Percentiles rank a stretch among this genome's conserved stretches.
Conservation (phyloP, 2,329 filamentous ascomycete species). For the Trichoderma sp. region DNA sequence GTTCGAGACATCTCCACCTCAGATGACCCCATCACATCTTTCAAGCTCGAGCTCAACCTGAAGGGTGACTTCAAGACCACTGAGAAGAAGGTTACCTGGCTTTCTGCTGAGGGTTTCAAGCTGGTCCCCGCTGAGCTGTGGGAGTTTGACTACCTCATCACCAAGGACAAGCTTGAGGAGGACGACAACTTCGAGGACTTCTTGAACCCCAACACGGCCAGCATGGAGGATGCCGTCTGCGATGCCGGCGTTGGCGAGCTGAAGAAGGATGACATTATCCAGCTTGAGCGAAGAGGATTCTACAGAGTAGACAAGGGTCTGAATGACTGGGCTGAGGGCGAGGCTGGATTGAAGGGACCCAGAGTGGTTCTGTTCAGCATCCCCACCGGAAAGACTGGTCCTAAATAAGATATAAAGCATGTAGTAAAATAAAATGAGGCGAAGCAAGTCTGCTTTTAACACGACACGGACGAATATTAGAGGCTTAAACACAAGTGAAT, state of each 20-base stretch:
- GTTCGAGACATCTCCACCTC: conserved; percentile 62
- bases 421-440: background rate
- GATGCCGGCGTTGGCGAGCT: conserved; percentile 77
- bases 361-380: conserved; percentile 56
- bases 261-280: conserved; percentile 87
- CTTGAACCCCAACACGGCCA: conserved; percentile 73
- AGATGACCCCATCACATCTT: conserved; percentile 59
- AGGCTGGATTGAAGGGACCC: conserved; percentile 48
- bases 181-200: conserved; percentile 84
- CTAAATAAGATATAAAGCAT: conserved; percentile 19
- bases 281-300: conserved; percentile 91
- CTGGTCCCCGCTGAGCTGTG: conserved; percentile 81
- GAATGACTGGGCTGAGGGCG: conserved; percentile 48
- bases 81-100: conserved; percentile 95
- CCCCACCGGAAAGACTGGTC: conserved; percentile 46
- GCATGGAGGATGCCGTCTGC: conserved; percentile 70
- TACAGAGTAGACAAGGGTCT: conserved; percentile 76
- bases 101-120: conserved; percentile 71
- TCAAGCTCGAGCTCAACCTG: conserved; percentile 85
- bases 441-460: background rate
- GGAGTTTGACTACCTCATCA: conserved; percentile 93
- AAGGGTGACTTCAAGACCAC: conserved; percentile 93
- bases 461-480: background rate
- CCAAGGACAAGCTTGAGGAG: conserved; percentile 89
- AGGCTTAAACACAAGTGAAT: background rate